Base-by-base conservation (phyloP, 306 rosid genomes). In the Ceratonia siliqua region DNA sequence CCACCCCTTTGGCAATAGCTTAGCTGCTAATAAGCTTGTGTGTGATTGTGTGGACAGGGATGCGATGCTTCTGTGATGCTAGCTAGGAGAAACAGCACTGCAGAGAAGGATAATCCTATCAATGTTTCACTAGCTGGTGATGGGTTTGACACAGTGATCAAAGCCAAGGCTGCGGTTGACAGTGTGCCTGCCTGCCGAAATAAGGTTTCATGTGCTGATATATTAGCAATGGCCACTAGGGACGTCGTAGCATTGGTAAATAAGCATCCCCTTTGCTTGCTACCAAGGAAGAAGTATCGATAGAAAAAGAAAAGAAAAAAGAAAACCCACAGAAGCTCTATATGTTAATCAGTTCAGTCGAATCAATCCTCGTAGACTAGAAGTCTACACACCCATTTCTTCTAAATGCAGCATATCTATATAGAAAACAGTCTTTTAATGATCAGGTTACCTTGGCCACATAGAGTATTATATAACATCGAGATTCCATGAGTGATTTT, bases 121-220 rank as follows among this genome's bases (percentile, higher is more conserved):
- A 57, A 91, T 68, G 85, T 89, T 20, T 91, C 98, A 17, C 74
- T 94, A 8, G 97, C 96, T 6, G 97, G 97, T 32, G 98, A 91
- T 30, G 98, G 98, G 1, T 94, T 91, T 53, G 98, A 94, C 83
- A 94, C 98, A 0, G 96, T 94, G 73, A 85, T 88, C 45, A 88
- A 81, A 82, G 96, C 97, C 76, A 94, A 91, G 83, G 94, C 86
- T 53, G 93, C 97, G 0, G 87, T 94, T 59, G 96, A 91, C n/a
- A 67, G 84, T 38, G 90, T 88, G 2, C 79, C 86, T 59, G 71
- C 49, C 32, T 91, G 98, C 84, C 76, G 54, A 76, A 80, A 91
- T 42, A 88, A 89, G 85, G 97, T 94, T 71, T 94, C 98, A 2
- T 94, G 98, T 77, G 96, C 98, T 73, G 97, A 91, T 71, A 88